Evolutionary conservation across 306 rosid species (phyloP).

Genomic region (Dryas drummondii): DNA sequence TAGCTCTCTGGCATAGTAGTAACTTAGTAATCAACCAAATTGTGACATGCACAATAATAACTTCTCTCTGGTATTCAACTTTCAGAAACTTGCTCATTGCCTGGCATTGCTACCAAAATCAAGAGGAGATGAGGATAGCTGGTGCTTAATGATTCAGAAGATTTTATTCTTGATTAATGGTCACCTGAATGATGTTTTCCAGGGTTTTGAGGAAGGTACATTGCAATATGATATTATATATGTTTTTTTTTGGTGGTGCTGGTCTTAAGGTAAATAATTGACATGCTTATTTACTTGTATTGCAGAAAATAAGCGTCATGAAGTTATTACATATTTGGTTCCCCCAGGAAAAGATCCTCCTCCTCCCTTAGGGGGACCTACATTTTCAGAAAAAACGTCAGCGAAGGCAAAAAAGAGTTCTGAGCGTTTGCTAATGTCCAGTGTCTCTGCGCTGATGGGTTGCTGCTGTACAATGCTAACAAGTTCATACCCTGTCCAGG

Average conservation of each 20-base stretch:
- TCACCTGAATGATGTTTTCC: constrained; percentile 66
- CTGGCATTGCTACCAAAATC: constrained; percentile 86
- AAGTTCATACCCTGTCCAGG: constrained; percentile 76
- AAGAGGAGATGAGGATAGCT: constrained; percentile 79
- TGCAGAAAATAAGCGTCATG: constrained; percentile 50
- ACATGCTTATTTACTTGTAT: constrained; percentile 21
- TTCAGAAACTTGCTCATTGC: constrained; percentile 79
- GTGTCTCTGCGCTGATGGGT: constrained; percentile 56
- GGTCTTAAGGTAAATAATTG: constrained; percentile 18
- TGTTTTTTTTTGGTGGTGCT: constrained; percentile 10
- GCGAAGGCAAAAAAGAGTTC: constrained; percentile 42
- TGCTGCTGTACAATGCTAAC: constrained; percentile 75
- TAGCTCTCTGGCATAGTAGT: constrained; percentile 10
- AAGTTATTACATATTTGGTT: constrained; percentile 50
- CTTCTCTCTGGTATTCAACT: constrained; percentile 26
- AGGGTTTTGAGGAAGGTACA: constrained; percentile 88
- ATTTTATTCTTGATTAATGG: constrained; percentile 54
- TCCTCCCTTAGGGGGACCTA: constrained; percentile 56
- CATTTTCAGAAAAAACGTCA: constrained; percentile 37
- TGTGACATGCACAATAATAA: not conserved
- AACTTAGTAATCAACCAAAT: not conserved
- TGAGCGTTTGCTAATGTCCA: constrained; percentile 40
- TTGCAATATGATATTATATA: constrained; percentile 3
- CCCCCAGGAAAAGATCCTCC: constrained; percentile 63
- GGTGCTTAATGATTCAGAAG: constrained; percentile 74